These are phyloP conservation scores for Lipomyces orientalis DNA, from an alignment of 805 yeast genomes.

Conservation along the genomic window DNA sequence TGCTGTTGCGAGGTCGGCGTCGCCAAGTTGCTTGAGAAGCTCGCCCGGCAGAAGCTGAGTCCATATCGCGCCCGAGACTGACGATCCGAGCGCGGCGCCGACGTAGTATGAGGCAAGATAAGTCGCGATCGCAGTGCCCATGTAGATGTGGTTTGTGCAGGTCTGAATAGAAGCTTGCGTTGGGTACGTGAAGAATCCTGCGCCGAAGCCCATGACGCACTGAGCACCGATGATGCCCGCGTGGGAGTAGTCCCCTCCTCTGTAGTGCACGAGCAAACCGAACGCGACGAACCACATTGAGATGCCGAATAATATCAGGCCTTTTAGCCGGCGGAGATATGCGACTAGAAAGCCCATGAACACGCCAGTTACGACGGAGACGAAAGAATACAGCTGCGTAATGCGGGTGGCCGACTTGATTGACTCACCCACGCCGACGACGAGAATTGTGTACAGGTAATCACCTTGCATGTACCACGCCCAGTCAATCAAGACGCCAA, in stretches of 20 bases:
- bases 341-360: conserved; percentile 61
- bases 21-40: conserved; percentile 48
- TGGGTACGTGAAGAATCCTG: conserved; percentile 72
- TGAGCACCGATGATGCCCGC: conserved; percentile 69
- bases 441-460: conserved; percentile 67
- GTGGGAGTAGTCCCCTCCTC: conserved; percentile 58
- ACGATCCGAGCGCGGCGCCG: conserved; percentile 67
- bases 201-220: conserved; percentile 72
- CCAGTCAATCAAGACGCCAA: conserved; percentile 64
- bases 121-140: conserved; percentile 66
- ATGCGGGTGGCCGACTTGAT: conserved; percentile 70
- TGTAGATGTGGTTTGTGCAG: conserved; percentile 63
- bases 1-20: conserved; percentile 48
- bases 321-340: conserved; percentile 58
- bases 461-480: conserved; percentile 73
- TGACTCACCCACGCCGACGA: conserved; percentile 67
- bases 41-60: conserved; percentile 60
- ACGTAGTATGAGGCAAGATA: conserved; percentile 63
- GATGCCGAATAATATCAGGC: conserved; percentile 64
- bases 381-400: conserved; percentile 65
- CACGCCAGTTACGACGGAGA: conserved; percentile 65
- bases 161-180: conserved; percentile 67
- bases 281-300: conserved; percentile 62
- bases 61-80: conserved; percentile 76
- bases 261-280: conserved; percentile 63